Evolutionary conservation across 176 grass and related monocot species (phyloP), one percentile per base, ranked within the genome.

Genomic region (Zizania latifolia): DNA sequence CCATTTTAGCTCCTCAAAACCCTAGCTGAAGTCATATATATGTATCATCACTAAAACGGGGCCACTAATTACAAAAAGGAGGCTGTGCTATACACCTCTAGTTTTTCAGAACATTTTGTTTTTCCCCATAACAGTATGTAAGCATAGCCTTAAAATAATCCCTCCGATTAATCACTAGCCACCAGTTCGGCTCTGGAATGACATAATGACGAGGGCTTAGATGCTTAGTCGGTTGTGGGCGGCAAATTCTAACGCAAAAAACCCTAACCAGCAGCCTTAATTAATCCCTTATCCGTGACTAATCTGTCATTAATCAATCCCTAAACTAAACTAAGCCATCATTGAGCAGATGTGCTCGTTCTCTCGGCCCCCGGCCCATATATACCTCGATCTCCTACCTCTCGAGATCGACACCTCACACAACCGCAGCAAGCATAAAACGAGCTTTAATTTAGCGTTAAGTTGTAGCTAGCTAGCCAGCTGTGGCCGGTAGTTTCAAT

Each of bases 191-290:
- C 36, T 75, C 5, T 33, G 28, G 36, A 59, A 48, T 82, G 80
- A 72, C 85, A 24, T 85, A 64, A 84, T 82, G 58, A 85, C 87
- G 86, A 85, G 56, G 57, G n/a, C n/a, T n/a, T n/a, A n/a, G n/a
- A n/a, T n/a, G n/a, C 8, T 77, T 80, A 89, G 89, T 89, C 86
- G 81, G 89, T 85, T 73, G 58, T 66, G 83, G 92, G 69, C 86
- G 92, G 92, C 89, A 76, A 81, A 89, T 71, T 85, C 90, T 82
- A 88, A 70, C 39, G 62, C 8, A 37, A 54, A 60, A 39, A 68
- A 58, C 54, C 77, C 28, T n/a, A n/a, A n/a, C n/a, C n/a, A n/a
- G n/a, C n/a, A n/a, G n/a, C n/a, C n/a, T n/a, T n/a, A n/a, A n/a
- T 48, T 48, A 48, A 19, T 48, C 63, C 61, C 80, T 79, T 79